Evolutionary conservation across 495 filamentous ascomycete species (phyloP).

Genomic region (Bryoglossum gracile): DNA sequence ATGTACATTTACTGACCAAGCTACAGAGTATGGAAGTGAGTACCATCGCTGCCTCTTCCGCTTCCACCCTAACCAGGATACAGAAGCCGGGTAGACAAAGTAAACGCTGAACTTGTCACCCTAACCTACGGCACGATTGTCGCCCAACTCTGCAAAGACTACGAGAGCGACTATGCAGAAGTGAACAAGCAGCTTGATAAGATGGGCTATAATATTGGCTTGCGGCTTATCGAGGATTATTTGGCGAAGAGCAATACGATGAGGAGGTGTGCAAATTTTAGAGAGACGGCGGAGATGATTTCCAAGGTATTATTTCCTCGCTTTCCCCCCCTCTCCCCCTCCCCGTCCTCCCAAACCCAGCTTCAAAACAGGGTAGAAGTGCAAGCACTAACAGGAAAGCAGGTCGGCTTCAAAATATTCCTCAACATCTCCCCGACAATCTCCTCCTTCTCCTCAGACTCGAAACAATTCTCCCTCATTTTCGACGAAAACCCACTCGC

Average conservation of each 20-base stretch:
- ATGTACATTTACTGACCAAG: too few species aligned
- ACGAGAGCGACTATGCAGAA: slow-evolving; percentile 83
- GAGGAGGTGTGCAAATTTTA: slow-evolving; percentile 78
- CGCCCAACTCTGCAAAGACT: slow-evolving; percentile 92
- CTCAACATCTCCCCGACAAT: slow-evolving; percentile 94
- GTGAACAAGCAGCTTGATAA: slow-evolving; percentile 96
- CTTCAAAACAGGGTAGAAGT: too few species aligned
- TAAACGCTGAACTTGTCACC: slow-evolving; percentile 89
- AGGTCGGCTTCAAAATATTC: slow-evolving; percentile 99
- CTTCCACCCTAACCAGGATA: neutral
- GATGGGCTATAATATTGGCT: slow-evolving; percentile 98
- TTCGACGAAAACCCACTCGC: slow-evolving; percentile 97
- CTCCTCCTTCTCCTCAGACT: slow-evolving; percentile 92
- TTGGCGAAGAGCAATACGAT: slow-evolving; percentile 87
- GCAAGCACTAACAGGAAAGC: too few species aligned
- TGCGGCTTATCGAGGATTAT: slow-evolving; percentile 95
- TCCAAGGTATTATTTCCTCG: too few species aligned
- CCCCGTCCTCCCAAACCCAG: too few species aligned
- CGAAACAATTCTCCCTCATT: slow-evolving; percentile 89
- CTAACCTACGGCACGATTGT: slow-evolving; percentile 98
- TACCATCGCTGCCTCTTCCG: neutral
- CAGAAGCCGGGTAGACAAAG: slow-evolving; percentile 61
- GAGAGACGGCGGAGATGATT: slow-evolving; percentile 94
- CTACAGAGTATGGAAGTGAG: neutral
- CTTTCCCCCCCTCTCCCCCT: too few species aligned